Conservation (phyloP, 139 green algal genomes). For the Deuterostichococcus epilithicus region DNA sequence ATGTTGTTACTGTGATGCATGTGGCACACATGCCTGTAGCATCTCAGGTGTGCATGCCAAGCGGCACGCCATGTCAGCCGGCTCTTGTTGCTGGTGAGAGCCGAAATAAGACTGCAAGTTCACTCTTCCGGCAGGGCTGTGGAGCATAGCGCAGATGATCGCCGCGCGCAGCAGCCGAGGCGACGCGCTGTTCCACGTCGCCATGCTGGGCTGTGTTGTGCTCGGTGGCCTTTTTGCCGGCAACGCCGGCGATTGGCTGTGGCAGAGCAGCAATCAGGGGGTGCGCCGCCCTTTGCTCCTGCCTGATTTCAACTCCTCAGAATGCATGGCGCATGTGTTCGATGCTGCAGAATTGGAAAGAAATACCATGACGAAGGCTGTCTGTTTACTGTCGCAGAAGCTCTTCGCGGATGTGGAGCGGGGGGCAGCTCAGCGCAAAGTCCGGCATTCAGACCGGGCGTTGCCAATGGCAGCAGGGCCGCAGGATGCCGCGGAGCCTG, state of each 20-base stretch:
- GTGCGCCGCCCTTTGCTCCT: neutral
- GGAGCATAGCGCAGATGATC: neutral
- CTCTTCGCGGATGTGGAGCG: neutral
- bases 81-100: too few relatives aligned
- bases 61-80: too few relatives aligned
- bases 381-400: neutral
- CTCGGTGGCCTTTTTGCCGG: neutral
- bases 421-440: too few relatives aligned
- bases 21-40: neutral
- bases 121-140: neutral
- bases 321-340: too few relatives aligned
- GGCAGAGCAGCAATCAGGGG: neutral
- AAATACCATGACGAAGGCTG: too few relatives aligned
- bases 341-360: too few relatives aligned
- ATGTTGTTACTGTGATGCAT: neutral
- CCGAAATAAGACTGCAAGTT: too few relatives aligned
- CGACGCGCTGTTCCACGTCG: neutral
- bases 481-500: neutral
- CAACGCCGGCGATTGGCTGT: neutral
- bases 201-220: neutral
- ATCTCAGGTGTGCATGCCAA: too few relatives aligned
- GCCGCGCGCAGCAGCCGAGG: neutral
- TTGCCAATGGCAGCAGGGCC: neutral
- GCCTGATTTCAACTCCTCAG: too few relatives aligned
- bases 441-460: too few relatives aligned